Percentiles rank a stretch among this genome's conserved stretches.
Evolutionary conservation across 352 stramenopile genomes (phyloP).

Genomic region (Nothophytophthora sp.): DNA sequence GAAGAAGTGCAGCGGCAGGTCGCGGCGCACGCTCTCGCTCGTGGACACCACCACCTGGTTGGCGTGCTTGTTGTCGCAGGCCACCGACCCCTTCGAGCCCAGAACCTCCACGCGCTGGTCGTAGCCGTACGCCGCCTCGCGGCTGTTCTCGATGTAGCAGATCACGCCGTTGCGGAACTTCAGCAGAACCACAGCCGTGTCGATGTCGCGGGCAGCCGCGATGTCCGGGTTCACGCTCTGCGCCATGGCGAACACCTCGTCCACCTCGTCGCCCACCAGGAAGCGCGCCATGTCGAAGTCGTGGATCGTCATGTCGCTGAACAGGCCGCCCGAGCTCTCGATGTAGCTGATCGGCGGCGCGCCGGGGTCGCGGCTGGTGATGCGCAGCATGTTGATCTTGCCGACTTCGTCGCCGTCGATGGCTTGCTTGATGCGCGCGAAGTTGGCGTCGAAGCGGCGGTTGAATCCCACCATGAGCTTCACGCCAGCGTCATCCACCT

Average conservation of each 20-base stretch:
- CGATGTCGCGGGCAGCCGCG: conserved; percentile 83
- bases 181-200: conserved; percentile 91
- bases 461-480: conserved; percentile 97
- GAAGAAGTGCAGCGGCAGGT: conserved; percentile 96
- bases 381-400: conserved; percentile 84
- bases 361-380: conserved; percentile 69
- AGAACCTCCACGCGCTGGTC: conserved; percentile 94
- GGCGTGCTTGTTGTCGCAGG: conserved; percentile 94
- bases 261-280: too few species aligned
- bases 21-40: conserved; percentile 41
- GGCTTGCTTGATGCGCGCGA: conserved; percentile 83
- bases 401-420: conserved; percentile 90
- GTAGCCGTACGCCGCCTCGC: conserved; percentile 94
- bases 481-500: conserved; percentile 61
- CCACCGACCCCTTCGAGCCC: conserved; percentile 89
- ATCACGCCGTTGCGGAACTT: conserved; percentile 90
- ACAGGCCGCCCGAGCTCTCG: too few species aligned
- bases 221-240: conserved; percentile 56
- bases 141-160: conserved; percentile 95
- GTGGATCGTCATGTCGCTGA: too few species aligned
- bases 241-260: conserved; percentile 73
- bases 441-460: conserved; percentile 95
- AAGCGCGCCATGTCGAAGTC: too few species aligned
- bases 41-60: conserved; percentile 83
- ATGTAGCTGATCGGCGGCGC: too few species aligned